phyloP scores from a whole-genome alignment of 345 rosid genomes.

The Gossypium anomalum region DNA sequence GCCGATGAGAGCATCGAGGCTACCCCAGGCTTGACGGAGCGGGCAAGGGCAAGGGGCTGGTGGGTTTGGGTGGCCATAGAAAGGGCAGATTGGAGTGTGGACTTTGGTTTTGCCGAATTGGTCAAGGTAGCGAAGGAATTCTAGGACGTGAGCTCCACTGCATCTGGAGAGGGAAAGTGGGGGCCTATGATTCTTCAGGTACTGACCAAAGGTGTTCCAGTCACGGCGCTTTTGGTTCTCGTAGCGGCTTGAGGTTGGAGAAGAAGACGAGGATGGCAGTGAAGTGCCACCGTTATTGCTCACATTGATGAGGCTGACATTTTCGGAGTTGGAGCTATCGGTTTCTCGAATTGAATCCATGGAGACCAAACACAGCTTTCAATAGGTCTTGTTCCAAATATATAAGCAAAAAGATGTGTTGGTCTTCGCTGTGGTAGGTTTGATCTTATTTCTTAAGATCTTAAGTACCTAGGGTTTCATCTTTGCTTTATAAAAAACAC shows the following conservation, averaged over 20 bases:
- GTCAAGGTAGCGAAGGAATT: constrained; percentile 68
- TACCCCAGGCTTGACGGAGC: constrained; percentile 72
- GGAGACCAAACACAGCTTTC: background rate
- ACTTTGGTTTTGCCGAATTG: constrained; percentile 73
- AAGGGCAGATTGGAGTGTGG: constrained; percentile 54
- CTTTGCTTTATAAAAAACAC: background rate
- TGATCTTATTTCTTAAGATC: background rate
- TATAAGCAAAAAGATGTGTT: background rate
- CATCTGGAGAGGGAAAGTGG: constrained; percentile 52
- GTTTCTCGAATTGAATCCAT: constrained; percentile 26
- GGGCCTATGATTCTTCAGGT: constrained; percentile 56
- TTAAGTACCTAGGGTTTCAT: constrained; percentile 18
- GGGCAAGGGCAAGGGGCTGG: constrained; percentile 77
- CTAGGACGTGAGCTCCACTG: constrained; percentile 67
- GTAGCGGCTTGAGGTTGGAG: constrained; percentile 43
- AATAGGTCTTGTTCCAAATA: background rate
- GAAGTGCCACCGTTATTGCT: background rate
- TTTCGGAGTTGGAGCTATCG: constrained; percentile 11
- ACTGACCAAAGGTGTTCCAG: constrained; percentile 78
- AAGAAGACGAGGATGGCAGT: constrained; percentile 16
- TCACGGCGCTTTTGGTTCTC: constrained; percentile 73
- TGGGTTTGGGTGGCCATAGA: constrained; percentile 61
- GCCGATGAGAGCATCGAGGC: constrained; percentile 68
- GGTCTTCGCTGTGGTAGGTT: background rate
- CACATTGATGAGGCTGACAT: background rate